These are phyloP conservation scores for Capsicum chinense DNA, from an alignment of 257 asterid genomes.

Conservation along the genomic window DNA sequence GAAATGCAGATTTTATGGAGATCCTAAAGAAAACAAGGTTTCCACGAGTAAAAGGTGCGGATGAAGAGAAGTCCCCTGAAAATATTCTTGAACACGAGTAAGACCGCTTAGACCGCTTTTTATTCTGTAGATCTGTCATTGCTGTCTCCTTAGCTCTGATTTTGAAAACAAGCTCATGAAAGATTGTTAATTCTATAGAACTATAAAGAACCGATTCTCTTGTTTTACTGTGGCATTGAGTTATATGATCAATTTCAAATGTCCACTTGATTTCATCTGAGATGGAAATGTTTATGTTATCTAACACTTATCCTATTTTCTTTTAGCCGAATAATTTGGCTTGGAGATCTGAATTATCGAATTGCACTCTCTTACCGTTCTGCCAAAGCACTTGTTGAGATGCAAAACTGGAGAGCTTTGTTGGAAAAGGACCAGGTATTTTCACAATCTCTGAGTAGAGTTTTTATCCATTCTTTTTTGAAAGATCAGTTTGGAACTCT, in stretches of 20 bases:
- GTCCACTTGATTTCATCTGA: not conserved
- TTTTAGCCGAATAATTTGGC: slow-evolving; percentile 88
- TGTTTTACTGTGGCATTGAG: not conserved
- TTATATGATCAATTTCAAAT: not conserved
- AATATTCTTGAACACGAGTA: slow-evolving; percentile 90
- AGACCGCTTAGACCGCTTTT: slow-evolving; percentile 39
- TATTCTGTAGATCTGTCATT: not conserved
- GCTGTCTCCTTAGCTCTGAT: not conserved
- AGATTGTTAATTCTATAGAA: not conserved
- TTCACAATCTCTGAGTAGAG: not conserved
- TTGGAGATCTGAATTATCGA: slow-evolving; percentile 95
- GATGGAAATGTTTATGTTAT: not conserved
- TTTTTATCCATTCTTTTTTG: slow-evolving; percentile 11
- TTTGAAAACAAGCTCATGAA: slow-evolving; percentile 5
- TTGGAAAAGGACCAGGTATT: slow-evolving; percentile 91
- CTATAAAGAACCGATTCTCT: not conserved
- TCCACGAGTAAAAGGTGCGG: slow-evolving; percentile 70
- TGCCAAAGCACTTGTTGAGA: slow-evolving; percentile 92
- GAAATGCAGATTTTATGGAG: slow-evolving; percentile 95
- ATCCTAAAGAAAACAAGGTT: slow-evolving; percentile 89
- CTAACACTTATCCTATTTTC: slow-evolving; percentile 32
- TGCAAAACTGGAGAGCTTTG: slow-evolving; percentile 99
- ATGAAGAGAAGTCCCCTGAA: slow-evolving; percentile 91
- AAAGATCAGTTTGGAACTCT: not conserved
- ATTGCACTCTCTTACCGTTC: slow-evolving; percentile 91